A percentile compares a stretch with the other conserved stretches of the same genome.
Evolutionary conservation across 148 eudicot species (phyloP).

Genomic region (Diospyros kaki): DNA sequence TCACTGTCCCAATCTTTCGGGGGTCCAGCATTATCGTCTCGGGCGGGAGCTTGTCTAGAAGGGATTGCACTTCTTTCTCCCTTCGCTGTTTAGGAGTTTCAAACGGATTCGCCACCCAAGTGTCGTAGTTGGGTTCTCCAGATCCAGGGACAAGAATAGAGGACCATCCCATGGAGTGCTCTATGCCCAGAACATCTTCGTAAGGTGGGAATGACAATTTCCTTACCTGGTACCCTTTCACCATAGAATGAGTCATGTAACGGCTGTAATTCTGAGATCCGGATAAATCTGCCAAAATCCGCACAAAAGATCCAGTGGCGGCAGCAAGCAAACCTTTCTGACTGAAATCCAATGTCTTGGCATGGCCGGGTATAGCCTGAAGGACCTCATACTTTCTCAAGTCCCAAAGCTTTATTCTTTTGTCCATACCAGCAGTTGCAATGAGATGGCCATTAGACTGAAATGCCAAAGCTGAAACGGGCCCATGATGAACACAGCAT

Average conservation of each 20-base stretch:
- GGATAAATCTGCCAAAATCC: conserved; percentile 44
- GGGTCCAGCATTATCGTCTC: conserved; percentile 84
- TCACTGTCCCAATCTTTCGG: conserved; percentile 54
- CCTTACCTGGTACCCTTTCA: conserved; percentile 63
- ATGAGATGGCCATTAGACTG: conserved; percentile 73
- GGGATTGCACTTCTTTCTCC: no score
- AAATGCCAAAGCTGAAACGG: conserved; percentile 62
- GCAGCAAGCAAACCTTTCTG: conserved; percentile 75
- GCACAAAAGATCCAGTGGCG: conserved; percentile 59
- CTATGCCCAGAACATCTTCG: no score
- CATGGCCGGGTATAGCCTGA: conserved; percentile 57
- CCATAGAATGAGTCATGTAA: conserved; percentile 73
- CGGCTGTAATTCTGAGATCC: conserved; percentile 52
- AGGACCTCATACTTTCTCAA: conserved; percentile 63
- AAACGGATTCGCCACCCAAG: no score
- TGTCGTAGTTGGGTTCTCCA: no score
- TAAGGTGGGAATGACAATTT: conserved; percentile 57
- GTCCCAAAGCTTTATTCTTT: conserved; percentile 81
- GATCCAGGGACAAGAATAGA: no score
- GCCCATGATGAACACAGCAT: conserved; percentile 72
- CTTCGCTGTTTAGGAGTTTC: no score
- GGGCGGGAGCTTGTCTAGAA: conserved; percentile 41
- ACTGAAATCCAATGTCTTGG: conserved; percentile 67
- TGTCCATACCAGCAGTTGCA: conserved; percentile 79
- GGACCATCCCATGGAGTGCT: no score